Conservation (phyloP, 805 yeast species). For the Candida insectalens region DNA sequence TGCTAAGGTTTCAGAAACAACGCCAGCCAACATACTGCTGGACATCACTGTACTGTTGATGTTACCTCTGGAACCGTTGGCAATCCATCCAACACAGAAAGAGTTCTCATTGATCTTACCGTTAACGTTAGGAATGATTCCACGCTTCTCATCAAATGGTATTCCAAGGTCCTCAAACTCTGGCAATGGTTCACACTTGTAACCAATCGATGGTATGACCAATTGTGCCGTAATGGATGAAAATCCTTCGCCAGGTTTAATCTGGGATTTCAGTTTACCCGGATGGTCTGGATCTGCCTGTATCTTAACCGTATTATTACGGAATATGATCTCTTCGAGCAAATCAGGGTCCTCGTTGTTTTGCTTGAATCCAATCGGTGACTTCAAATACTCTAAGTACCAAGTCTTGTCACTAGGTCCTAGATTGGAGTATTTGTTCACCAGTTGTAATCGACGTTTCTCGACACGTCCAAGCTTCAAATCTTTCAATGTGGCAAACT, state of each 20-base stretch:
- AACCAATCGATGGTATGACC: conserved; percentile 77
- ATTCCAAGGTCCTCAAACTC: conserved; percentile 47
- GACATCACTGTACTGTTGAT: conserved; percentile 87
- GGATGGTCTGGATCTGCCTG: conserved; percentile 24
- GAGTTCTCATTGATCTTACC: conserved; percentile 38
- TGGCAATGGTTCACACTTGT: conserved; percentile 52
- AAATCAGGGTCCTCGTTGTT: conserved; percentile 24
- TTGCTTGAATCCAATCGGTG: conserved; percentile 48
- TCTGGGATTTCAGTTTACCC: conserved; percentile 27
- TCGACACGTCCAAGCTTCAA: conserved; percentile 39
- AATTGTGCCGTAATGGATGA: conserved; percentile 42
- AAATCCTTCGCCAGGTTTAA: conserved; percentile 11
- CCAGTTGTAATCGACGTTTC: conserved; percentile 56
- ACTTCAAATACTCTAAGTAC: conserved; percentile 59
- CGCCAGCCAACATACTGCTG: conserved; percentile 65
- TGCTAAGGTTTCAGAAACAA: conserved; percentile 42
- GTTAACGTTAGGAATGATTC: conserved; percentile 34
- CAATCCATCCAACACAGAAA: conserved; percentile 88
- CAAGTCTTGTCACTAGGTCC: conserved; percentile 30
- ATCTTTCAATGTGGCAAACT: conserved; percentile 20
- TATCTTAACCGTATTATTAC: conserved; percentile 33
- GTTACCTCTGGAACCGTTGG: conserved; percentile 79
- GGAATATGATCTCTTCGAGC: conserved; percentile 38
- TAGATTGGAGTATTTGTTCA: conserved; percentile 36
- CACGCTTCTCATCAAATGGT: conserved; percentile 34